A percentile compares a stretch with the other conserved stretches of the same genome.
These are phyloP conservation scores for Fraxinus ornus DNA, from an alignment of 305 asterid genomes.

Conservation along the genomic window DNA sequence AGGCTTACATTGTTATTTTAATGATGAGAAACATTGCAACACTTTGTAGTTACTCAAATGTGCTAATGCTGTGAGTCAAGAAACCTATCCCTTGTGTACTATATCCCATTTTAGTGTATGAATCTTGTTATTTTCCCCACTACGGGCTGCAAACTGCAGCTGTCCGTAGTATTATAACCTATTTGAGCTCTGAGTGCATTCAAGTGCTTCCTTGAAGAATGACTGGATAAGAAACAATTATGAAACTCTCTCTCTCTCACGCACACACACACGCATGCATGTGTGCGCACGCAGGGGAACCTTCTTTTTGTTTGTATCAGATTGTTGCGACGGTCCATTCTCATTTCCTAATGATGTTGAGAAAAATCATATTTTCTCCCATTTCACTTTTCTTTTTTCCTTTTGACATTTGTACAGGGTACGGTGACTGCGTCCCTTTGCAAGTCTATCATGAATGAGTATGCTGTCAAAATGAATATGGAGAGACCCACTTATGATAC, in stretches of 20 bases:
- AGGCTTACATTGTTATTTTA: neutral
- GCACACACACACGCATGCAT: neutral
- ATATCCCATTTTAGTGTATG: neutral
- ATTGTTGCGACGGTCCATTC: neutral
- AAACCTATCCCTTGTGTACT: neutral
- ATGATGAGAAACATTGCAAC: neutral
- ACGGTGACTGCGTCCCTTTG: conserved; percentile 31
- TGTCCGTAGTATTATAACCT: neutral
- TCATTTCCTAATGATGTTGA: neutral
- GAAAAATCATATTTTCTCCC: neutral
- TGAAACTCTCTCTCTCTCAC: neutral
- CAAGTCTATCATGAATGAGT: conserved; percentile 55
- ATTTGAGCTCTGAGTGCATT: neutral
- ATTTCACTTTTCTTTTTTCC: neutral
- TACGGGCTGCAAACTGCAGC: neutral
- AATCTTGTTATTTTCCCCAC: neutral
- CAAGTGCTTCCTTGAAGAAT: neutral
- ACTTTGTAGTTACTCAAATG: neutral
- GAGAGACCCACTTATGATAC: conserved; percentile 43
- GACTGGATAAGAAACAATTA: neutral
- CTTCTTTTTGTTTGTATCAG: neutral
- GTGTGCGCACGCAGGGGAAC: neutral
- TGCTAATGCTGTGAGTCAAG: neutral
- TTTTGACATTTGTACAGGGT: conserved; percentile 33
- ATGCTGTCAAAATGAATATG: conserved; percentile 39